Percentiles rank a stretch among this genome's conserved stretches.
Conservation (phyloP, 2,329 filamentous ascomycete genomes). For the Verticillium albo-atrum region DNA sequence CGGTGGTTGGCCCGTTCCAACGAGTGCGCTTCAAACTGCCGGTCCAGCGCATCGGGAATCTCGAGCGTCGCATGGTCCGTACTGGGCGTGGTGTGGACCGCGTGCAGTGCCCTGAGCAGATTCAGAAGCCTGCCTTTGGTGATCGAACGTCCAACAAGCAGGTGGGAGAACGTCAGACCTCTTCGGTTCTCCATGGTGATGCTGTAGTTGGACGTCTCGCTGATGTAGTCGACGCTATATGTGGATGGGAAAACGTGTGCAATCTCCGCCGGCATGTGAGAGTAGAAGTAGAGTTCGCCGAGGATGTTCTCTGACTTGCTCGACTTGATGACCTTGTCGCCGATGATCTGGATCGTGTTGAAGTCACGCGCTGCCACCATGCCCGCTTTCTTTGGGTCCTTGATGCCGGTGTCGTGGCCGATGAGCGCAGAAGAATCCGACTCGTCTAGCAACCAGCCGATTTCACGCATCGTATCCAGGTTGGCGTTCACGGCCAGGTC, state of each 20-base stretch:
- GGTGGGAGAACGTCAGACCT: conserved; percentile 21
- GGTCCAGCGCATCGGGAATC: conserved; percentile 15
- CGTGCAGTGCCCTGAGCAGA: conserved; percentile 18
- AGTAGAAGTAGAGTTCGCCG: conserved; percentile 26
- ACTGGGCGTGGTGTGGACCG: conserved; percentile 15
- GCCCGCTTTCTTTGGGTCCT: conserved; percentile 16
- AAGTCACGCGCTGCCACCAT: conserved; percentile 24
- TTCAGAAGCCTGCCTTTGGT: conserved; percentile 20
- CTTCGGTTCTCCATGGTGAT: conserved; percentile 23
- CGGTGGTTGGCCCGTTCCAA: conserved; percentile 12
- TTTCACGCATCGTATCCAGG: conserved; percentile 20
- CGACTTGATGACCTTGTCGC: conserved; percentile 24
- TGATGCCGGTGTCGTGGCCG: conserved; percentile 5
- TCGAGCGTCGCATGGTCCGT: conserved; percentile 13
- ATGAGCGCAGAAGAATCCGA: conserved; percentile 11
- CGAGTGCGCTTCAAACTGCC: conserved; percentile 17
- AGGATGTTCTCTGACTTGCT: conserved; percentile 24
- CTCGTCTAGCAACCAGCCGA: conserved; percentile 24
- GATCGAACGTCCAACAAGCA: conserved; percentile 23
- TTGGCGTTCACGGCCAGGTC: conserved; percentile 21
- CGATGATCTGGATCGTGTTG: conserved; percentile 23
- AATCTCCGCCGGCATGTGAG: conserved; percentile 20
- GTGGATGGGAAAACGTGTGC: conserved; percentile 16
- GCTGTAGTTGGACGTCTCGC: conserved; percentile 18
- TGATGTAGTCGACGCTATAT: conserved; percentile 19